These are phyloP conservation scores for Xylaria sp. DNA, from an alignment of 2,329 filamentous ascomycete species.

Conservation along the genomic window DNA sequence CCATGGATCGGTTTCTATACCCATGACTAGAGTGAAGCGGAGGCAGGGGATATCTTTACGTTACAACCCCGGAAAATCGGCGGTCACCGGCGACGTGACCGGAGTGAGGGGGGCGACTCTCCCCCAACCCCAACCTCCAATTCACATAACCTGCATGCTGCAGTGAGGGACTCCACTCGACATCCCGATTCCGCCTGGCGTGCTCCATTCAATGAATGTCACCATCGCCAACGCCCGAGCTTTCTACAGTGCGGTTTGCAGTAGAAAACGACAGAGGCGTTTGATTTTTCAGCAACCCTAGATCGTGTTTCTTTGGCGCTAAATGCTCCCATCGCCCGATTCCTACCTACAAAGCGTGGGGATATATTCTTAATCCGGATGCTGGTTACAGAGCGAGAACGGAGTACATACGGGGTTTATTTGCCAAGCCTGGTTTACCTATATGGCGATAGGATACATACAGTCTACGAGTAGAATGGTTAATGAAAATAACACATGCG, in stretches of 20 bases:
- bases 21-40: slow-evolving; percentile 9
- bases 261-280: slow-evolving; percentile 16
- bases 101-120: slow-evolving; percentile 22
- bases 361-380: neutral
- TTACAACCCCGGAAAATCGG: slow-evolving; percentile 17
- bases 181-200: slow-evolving; percentile 22
- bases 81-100: slow-evolving; percentile 23
- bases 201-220: slow-evolving; percentile 31
- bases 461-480: neutral
- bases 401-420: neutral
- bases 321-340: slow-evolving; percentile 6
- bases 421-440: neutral
- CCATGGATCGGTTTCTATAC: slow-evolving; percentile 8
- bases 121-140: slow-evolving; percentile 17
- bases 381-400: slow-evolving; percentile 4
- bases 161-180: slow-evolving; percentile 23
- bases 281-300: slow-evolving; percentile 8
- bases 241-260: slow-evolving; percentile 13
- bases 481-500: slow-evolving; percentile 3
- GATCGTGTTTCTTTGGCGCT: slow-evolving; percentile 2
- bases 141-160: slow-evolving; percentile 9
- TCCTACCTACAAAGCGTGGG: neutral
- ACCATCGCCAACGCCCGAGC: slow-evolving; percentile 5
- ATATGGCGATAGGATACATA: neutral
- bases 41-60: slow-evolving; percentile 13